Base-by-base conservation (phyloP, 257 asterid genomes). In the Cruciata laevipes region DNA sequence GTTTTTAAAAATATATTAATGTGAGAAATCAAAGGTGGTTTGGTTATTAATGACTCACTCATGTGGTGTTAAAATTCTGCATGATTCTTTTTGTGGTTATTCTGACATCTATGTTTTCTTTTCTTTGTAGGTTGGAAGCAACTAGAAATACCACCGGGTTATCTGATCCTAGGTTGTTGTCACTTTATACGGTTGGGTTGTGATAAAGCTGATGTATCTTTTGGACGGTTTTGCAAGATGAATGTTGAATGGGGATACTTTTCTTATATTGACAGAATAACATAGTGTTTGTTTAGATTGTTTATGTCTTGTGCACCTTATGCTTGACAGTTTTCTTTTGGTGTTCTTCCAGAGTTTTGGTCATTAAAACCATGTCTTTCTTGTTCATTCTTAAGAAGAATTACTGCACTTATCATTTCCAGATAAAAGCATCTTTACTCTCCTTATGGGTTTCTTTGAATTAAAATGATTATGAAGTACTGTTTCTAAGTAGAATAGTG, bases 171-270 rank as follows among this genome's bases (percentile, higher is more conserved):
- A 51, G 20, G 17, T 51, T n/a, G 11, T 20, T 53, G 30, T 53
- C 11, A 20, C 30, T 20, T 53, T 3, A 21, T 18, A 2, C 27
- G 20, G 12, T 53, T 53, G 20, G 60, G 20, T 18, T 53, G n/a
- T 53, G 27, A 53, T 53, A 53, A 53, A 2, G 12, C 60, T 53
- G 60, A 53, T 53, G 27, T 6, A n/a, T 53, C 24, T 53, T 27
- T 12, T 53, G 60, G 60, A 53, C 20, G 60, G 60, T 53, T 53
- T 20, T 56, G 31, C 61, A 31, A n/a, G 60, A n/a, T 20, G 60
- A 53, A 56, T 56, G 61, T 9, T 23, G 31, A 23, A 56, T 24
- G 61, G 23, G 61, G 61, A 10, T 23, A 23, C 61, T 56, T 10
- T 47, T 47, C 3, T 16, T 56, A 23, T 56, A 56, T 20, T 10